Percentiles rank a stretch among this genome's conserved stretches.
phyloP scores from a whole-genome alignment of 2,329 filamentous ascomycete species.

The Colletotrichum sojae region DNA sequence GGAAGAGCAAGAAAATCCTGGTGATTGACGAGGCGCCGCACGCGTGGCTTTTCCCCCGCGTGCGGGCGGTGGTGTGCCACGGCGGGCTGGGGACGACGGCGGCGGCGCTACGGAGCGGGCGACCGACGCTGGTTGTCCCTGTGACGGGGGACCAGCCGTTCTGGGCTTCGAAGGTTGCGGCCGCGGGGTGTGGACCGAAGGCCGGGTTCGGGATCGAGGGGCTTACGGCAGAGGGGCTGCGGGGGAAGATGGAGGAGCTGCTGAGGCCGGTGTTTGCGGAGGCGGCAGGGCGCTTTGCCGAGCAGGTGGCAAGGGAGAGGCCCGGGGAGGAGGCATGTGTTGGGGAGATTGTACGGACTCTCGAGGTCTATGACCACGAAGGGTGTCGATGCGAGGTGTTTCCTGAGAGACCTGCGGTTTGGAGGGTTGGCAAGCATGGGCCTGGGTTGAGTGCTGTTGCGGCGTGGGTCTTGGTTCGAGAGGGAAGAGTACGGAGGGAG shows the following conservation, averaged over 20 bases:
- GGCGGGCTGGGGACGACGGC: constrained; percentile 36
- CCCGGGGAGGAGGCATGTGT: constrained; percentile 29
- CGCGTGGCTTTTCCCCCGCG: constrained; percentile 35
- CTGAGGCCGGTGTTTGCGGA: constrained; percentile 17
- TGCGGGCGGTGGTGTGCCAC: constrained; percentile 36
- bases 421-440: constrained; percentile 4
- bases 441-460: constrained; percentile 28
- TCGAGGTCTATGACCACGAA: constrained; percentile 20
- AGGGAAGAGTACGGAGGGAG: constrained; percentile 13
- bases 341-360: constrained; percentile 9
- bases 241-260: constrained; percentile 16
- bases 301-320: constrained; percentile 11
- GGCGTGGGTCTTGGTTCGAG: constrained; percentile 27
- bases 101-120: constrained; percentile 32
- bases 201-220: constrained; percentile 11
- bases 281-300: constrained; percentile 19
- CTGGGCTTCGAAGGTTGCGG: constrained; percentile 24
- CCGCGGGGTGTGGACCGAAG: constrained; percentile 26
- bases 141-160: constrained; percentile 39
- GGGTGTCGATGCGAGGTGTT: constrained; percentile 23
- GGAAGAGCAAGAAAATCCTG: constrained; percentile 3
- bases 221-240: constrained; percentile 10
- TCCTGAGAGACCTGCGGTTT: constrained; percentile 19
- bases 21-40: constrained; percentile 36
- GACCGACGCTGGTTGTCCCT: constrained; percentile 34